phyloP scores from a whole-genome alignment of 352 stramenopile species.

The Pythium biforme region DNA sequence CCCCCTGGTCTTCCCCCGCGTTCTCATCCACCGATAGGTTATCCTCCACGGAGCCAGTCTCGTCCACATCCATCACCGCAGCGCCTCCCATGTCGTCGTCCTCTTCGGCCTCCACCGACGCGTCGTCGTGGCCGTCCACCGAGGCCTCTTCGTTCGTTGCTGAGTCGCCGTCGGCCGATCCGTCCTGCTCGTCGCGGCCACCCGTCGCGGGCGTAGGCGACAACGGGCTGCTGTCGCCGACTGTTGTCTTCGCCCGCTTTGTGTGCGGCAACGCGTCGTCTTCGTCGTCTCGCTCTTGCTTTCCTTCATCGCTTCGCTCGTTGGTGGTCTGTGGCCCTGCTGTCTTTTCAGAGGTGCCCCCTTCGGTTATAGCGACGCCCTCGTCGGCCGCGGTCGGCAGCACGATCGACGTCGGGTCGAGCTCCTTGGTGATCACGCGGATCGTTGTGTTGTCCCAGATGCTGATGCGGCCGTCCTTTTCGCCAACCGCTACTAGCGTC shows the following conservation, averaged over 20 bases:
- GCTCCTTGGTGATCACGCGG: constrained; percentile 71
- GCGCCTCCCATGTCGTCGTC: constrained; percentile 32
- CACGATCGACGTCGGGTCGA: constrained; percentile 66
- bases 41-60: constrained; percentile 21
- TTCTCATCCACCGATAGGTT: constrained; percentile 25
- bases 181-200: constrained; percentile 19
- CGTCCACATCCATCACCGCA: constrained; percentile 15
- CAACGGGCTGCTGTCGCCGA: background rate
- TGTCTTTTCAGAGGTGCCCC: too few species aligned
- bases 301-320: background rate
- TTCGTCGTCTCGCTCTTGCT: constrained; percentile 12
- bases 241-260: background rate
- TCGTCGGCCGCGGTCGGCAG: constrained; percentile 34
- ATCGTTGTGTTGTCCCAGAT: constrained; percentile 85
- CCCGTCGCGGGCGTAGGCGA: too few species aligned
- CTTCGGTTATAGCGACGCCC: too few species aligned
- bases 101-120: constrained; percentile 29
- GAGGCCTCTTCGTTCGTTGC: constrained; percentile 36
- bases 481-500: constrained; percentile 70
- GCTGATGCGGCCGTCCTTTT: constrained; percentile 76
- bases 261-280: constrained; percentile 3
- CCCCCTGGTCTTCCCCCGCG: constrained; percentile 21
- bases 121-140: constrained; percentile 35
- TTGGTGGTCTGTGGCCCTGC: too few species aligned
- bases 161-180: constrained; percentile 26